Evolutionary conservation across 495 filamentous ascomycete species (phyloP).

Genomic region (Geopyxis carbonaria): DNA sequence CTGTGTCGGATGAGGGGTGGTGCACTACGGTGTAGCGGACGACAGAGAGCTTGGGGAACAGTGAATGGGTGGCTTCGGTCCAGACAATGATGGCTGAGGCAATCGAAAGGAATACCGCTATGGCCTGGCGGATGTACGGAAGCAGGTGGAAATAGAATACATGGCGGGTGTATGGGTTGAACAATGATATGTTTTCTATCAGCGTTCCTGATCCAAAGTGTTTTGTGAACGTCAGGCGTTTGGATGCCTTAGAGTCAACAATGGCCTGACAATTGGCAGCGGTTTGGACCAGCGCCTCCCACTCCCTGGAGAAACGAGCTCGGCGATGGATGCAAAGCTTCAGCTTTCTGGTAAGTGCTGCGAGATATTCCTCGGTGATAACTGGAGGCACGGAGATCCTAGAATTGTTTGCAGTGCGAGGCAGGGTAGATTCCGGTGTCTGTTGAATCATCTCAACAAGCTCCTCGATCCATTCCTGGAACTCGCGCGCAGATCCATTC

Average conservation of each 20-base stretch:
- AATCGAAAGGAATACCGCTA: conserved; percentile 47
- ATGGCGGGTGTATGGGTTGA: conserved; percentile 80
- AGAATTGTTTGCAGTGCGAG: conserved; percentile 6
- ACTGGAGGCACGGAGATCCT: conserved; percentile 44
- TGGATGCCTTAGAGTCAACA: conserved; percentile 64
- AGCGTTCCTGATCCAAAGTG: conserved; percentile 38
- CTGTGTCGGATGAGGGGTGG: conserved; percentile 44
- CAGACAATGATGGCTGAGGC: conserved; percentile 74
- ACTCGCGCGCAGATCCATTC: conserved; percentile 60
- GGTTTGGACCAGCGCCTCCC: conserved; percentile 58
- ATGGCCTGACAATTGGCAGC: conserved; percentile 63
- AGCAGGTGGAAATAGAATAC: conserved; percentile 52
- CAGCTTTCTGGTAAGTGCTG: conserved; percentile 67
- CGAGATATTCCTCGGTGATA: conserved; percentile 83
- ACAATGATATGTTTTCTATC: conserved; percentile 37
- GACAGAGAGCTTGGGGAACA: conserved; percentile 57
- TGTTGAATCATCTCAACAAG: conserved; percentile 51
- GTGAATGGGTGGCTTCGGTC: conserved; percentile 73
- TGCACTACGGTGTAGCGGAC: conserved; percentile 76
- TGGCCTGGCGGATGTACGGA: conserved; percentile 42
- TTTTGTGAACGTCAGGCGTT: conserved; percentile 56
- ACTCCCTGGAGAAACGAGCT: conserved; percentile 64
- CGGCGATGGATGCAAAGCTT: conserved; percentile 67
- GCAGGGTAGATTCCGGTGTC: conserved; percentile 44
- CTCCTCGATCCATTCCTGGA: conserved; percentile 89